A percentile compares a stretch with the other conserved stretches of the same genome.
Conservation (phyloP, 2,329 filamentous ascomycete genomes). For the Colletotrichum shisoi region DNA sequence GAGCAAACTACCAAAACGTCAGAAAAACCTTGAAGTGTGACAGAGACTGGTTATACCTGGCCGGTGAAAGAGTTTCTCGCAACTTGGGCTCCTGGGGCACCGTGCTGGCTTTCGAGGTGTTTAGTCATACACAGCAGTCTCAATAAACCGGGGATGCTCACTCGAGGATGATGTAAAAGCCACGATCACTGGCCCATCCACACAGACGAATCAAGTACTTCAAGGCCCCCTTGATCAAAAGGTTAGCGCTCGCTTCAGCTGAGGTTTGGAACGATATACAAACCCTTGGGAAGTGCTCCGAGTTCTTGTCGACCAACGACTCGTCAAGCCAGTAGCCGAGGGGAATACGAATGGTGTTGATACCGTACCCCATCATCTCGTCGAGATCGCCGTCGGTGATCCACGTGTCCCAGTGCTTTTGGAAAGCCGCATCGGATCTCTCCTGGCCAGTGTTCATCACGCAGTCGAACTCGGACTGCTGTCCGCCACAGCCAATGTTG, state of each 20-base stretch:
- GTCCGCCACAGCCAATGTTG: conserved; percentile 56
- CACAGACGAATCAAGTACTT: conserved; percentile 57
- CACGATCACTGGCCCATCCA: conserved; percentile 57
- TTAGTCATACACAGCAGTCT: not conserved
- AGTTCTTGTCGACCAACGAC: conserved; percentile 54
- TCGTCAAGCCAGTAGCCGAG: conserved; percentile 65
- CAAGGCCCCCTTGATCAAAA: conserved; percentile 51
- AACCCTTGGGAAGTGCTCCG: conserved; percentile 58
- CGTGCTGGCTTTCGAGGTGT: conserved; percentile 51
- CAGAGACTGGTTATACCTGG: conserved; percentile 42
- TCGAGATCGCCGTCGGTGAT: conserved; percentile 59
- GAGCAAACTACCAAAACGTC: conserved; percentile 34
- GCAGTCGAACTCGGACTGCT: conserved; percentile 64
- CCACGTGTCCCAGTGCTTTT: conserved; percentile 60
- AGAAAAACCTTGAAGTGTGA: not conserved
- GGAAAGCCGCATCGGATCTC: conserved; percentile 56
- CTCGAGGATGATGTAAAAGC: conserved; percentile 63
- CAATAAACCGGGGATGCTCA: not conserved
- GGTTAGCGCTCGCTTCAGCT: not conserved
- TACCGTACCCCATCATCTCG: conserved; percentile 57
- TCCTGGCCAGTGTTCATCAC: conserved; percentile 58
- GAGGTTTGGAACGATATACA: not conserved
- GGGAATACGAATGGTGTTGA: conserved; percentile 64
- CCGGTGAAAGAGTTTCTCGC: conserved; percentile 58
- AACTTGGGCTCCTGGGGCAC: conserved; percentile 59